Percentiles rank a stretch among this genome's conserved stretches.
phyloP scores from a whole-genome alignment of 139 green algal genomes.

The Edaphochlamys debaryana region DNA sequence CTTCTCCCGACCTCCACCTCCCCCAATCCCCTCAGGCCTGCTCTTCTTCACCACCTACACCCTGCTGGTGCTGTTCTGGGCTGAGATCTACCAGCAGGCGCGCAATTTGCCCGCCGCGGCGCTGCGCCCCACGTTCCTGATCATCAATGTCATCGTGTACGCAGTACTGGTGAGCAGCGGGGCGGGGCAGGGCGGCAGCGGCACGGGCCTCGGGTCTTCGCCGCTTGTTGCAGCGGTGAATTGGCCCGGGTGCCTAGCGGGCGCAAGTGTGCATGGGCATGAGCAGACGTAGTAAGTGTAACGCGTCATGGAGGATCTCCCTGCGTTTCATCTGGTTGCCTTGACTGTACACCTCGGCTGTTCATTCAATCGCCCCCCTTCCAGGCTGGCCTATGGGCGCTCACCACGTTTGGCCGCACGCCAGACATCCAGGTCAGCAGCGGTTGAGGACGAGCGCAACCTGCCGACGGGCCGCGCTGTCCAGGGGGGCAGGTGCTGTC shows the following conservation, averaged over 20 bases:
- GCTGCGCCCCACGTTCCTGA: slow-evolving; percentile 88
- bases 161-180: slow-evolving; percentile 67
- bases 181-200: not conserved
- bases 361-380: too few species aligned
- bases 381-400: slow-evolving; percentile 57
- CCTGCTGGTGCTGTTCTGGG: slow-evolving; percentile 98
- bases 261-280: too few species aligned
- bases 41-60: slow-evolving; percentile 99
- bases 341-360: too few species aligned
- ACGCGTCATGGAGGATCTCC: too few species aligned
- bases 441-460: too few species aligned
- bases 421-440: not conserved
- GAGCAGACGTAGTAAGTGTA: too few species aligned
- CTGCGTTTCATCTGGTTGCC: too few species aligned
- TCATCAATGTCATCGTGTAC: slow-evolving; percentile 90
- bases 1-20: too few species aligned
- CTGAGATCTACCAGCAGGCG: slow-evolving; percentile 99
- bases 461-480: too few species aligned
- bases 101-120: slow-evolving; percentile 79
- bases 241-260: too few species aligned
- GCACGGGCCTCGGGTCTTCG: not conserved
- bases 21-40: slow-evolving; percentile 78
- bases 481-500: too few species aligned
- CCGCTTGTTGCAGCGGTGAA: not conserved
- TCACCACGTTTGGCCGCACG: slow-evolving; percentile 40